Percentiles rank a stretch among this genome's conserved stretches.
These are phyloP conservation scores for Leavenworthia alabamica DNA, from an alignment of 345 rosid species.

Conservation along the genomic window DNA sequence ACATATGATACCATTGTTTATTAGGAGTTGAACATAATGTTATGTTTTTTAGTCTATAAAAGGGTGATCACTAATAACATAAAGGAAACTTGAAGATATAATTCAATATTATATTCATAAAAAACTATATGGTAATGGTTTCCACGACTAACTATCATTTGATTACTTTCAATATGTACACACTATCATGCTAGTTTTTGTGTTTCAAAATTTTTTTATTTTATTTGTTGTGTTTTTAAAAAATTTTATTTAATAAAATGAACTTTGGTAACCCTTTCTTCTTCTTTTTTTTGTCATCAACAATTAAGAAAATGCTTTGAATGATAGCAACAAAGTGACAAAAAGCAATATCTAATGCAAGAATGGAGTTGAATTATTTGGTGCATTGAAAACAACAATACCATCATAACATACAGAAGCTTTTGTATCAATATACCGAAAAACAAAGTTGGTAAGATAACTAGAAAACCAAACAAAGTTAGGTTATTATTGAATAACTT, in stretches of 20 bases:
- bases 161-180: too few species aligned
- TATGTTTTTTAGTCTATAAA: neutral
- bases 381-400: slow-evolving; percentile 4
- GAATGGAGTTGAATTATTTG: neutral
- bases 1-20: slow-evolving; percentile 1
- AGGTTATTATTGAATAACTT: neutral
- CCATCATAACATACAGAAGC: neutral
- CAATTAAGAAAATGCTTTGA: neutral
- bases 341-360: neutral
- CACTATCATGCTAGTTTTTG: too few species aligned
- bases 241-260: too few species aligned
- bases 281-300: neutral
- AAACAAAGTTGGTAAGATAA: neutral
- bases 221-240: too few species aligned
- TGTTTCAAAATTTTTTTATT: too few species aligned
- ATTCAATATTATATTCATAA: neutral
- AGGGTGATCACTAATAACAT: neutral
- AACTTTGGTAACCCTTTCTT: too few species aligned
- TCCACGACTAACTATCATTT: too few species aligned
- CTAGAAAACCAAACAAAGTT: neutral
- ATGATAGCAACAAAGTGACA: neutral
- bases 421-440: neutral
- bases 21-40: neutral
- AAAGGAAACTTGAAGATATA: slow-evolving; percentile 1
- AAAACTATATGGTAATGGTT: neutral